Percentiles rank a stretch among this genome's conserved stretches.
These are phyloP conservation scores for Plasmopara halstedii DNA, from an alignment of 352 stramenopile species.

Conservation along the genomic window DNA sequence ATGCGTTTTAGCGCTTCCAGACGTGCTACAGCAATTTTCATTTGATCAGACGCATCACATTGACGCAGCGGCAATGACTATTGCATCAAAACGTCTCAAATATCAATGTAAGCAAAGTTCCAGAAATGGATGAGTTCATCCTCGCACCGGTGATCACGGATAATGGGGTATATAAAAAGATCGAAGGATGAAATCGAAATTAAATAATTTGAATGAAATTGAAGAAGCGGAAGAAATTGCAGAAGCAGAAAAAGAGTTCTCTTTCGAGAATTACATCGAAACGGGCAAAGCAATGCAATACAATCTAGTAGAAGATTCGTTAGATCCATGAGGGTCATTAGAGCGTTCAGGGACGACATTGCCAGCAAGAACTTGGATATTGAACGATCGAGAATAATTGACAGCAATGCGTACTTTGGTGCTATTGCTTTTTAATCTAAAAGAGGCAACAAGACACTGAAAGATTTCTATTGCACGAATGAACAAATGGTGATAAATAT, in stretches of 20 bases:
- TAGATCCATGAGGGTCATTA: not conserved
- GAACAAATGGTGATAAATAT: too few relatives aligned
- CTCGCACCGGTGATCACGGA: constrained; percentile 1
- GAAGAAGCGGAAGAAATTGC: not conserved
- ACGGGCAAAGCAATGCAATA: not conserved
- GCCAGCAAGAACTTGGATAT: too few relatives aligned
- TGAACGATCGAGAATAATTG: too few relatives aligned
- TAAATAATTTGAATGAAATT: not conserved
- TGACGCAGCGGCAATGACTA: too few relatives aligned
- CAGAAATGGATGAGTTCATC: not conserved
- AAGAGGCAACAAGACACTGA: too few relatives aligned
- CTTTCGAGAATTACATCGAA: not conserved
- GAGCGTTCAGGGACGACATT: not conserved
- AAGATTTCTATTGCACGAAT: too few relatives aligned
- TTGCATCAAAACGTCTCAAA: too few relatives aligned
- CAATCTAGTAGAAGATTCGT: not conserved
- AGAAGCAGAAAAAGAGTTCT: not conserved
- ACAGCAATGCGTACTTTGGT: too few relatives aligned
- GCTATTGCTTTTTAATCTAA: too few relatives aligned
- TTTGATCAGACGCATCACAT: too few relatives aligned
- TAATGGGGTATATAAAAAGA: constrained; percentile 1
- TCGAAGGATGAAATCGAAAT: not conserved
- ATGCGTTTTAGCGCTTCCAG: too few relatives aligned
- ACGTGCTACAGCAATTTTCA: too few relatives aligned
- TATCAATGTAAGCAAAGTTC: not conserved